These are phyloP conservation scores for Puccinia horiana DNA, from an alignment of 1,284 basidiomycete genomes.

Conservation along the genomic window DNA sequence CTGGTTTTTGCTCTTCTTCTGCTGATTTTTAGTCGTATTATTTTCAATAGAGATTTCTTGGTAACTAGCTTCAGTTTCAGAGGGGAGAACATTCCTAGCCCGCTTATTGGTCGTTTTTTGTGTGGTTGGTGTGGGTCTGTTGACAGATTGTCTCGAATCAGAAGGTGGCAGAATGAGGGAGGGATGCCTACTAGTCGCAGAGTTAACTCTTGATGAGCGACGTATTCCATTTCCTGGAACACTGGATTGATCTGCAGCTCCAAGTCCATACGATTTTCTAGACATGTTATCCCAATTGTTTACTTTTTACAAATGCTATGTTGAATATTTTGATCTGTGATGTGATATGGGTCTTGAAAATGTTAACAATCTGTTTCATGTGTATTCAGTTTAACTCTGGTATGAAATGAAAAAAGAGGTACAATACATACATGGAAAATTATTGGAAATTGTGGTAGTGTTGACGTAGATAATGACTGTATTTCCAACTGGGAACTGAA, in stretches of 20 bases:
- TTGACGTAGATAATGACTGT: no score
- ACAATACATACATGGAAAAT: no score
- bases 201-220: slow-evolving; percentile 26
- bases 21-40: not conserved
- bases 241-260: not conserved
- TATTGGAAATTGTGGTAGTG: no score
- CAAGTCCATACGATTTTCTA: slow-evolving; percentile 17
- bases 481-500: no score
- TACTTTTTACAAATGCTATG: no score
- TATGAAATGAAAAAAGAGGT: no score
- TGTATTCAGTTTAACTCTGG: no score
- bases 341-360: no score
- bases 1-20: not conserved
- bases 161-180: slow-evolving; percentile 7
- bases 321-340: no score
- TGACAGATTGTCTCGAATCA: slow-evolving; percentile 13
- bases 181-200: slow-evolving; percentile 2
- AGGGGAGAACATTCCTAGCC: not conserved
- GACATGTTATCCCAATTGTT: slow-evolving; percentile 8
- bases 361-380: no score
- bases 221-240: not conserved
- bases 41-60: not conserved
- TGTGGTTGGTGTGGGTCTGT: slow-evolving; percentile 15
- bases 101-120: not conserved
- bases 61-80: slow-evolving; percentile 1